phyloP scores from a whole-genome alignment of 768 basidiomycete genomes.

The Tylopilus sp. region DNA sequence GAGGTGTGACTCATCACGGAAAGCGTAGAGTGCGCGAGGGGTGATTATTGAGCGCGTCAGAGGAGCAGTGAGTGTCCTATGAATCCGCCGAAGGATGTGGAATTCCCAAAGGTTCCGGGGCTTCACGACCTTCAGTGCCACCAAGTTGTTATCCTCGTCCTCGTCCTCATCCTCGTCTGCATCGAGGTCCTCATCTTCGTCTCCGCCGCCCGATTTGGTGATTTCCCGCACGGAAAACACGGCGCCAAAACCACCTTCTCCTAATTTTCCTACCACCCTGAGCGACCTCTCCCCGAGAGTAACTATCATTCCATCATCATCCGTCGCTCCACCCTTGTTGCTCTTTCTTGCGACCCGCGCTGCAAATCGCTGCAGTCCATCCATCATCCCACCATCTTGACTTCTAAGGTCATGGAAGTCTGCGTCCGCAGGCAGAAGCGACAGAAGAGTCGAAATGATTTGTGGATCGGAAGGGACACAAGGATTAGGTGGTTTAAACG shows the following conservation, averaged over 20 bases:
- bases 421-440: conserved; percentile 55
- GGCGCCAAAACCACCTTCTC: conserved; percentile 94
- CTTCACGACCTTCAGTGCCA: conserved; percentile 90
- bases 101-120: conserved; percentile 94
- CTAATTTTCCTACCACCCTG: conserved; percentile 80
- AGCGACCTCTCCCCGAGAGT: conserved; percentile 62
- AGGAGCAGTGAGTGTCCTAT: conserved; percentile 56
- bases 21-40: conserved; percentile 80
- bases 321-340: conserved; percentile 33
- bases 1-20: conserved; percentile 85
- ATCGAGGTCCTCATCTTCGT: conserved; percentile 43
- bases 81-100: conserved; percentile 75
- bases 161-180: conserved; percentile 52
- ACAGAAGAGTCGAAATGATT: conserved; percentile 61
- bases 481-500: conserved; percentile 78
- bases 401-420: conserved; percentile 59
- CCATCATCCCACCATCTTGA: conserved; percentile 56
- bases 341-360: conserved; percentile 37
- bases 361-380: conserved; percentile 70
- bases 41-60: conserved; percentile 67
- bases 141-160: conserved; percentile 51
- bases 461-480: conserved; percentile 80
- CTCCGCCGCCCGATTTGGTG: conserved; percentile 38
- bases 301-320: conserved; percentile 47
- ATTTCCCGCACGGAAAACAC: conserved; percentile 83